Base-by-base conservation (phyloP, 192 early-diverging fungal genomes). In the Allomyces macrogynus region DNA sequence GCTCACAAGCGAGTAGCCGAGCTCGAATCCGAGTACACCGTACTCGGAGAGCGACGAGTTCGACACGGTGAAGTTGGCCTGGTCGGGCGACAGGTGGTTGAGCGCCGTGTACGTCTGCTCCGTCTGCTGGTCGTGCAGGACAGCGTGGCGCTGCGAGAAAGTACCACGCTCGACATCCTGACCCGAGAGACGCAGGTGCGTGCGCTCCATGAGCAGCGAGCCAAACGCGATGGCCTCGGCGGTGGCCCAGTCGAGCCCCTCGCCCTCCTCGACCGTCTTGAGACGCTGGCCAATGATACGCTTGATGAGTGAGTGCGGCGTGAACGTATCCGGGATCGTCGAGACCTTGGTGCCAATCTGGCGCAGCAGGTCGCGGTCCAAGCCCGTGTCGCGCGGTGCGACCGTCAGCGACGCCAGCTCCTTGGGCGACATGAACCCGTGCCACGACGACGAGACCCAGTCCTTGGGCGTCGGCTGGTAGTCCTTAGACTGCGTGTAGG, bases 151-250 rank as follows among this genome's bases (percentile, higher is more conserved):
- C 71, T 98, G 95, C 63, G 95, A 98, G 78, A 98, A 98, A 23
- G 95, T 98, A 64, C 95, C 95, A 75, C 95, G 89, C 79, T 98
- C 95, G 64, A 90, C 88, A 82, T 98, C 95, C 79, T 98, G 95
- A 61, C 95, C 95, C 65, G 87, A 87, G 43, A 98, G 77, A 66
- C 92, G 86, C 66, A 94, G 84, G 70, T 95, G 91, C 64, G 66
- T 88, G 67, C 90, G 89, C 73, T 96, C 93, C 16, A 87, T 70
- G 64, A 98, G 81, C 62, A 98, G 84, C 10, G 87, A 78, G 43
- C 93, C 95, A 72, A 90, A 95, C 5, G 95, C 90, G 72, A 98
- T 81, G 43, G 86, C 76, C 78, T 98, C 95, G 60, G 89, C 95
- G 8, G 93, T 90, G 20, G 93, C 84, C 93, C 91, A 95, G 75